These are phyloP conservation scores for Astrothelium macrocarpum DNA, from an alignment of 495 filamentous ascomycete genomes.

Conservation along the genomic window DNA sequence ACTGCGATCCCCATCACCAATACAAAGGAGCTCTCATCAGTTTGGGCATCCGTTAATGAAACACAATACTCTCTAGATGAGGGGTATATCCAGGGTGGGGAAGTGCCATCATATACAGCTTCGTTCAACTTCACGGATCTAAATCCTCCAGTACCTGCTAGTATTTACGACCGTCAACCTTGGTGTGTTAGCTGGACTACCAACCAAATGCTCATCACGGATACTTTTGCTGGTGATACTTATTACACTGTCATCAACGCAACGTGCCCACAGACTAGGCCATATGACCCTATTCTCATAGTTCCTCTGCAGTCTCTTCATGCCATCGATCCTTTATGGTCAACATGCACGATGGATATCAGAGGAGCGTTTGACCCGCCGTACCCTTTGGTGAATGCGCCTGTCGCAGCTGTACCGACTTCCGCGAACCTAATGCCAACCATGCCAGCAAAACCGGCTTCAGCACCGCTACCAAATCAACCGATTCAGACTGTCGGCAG, in stretches of 20 bases:
- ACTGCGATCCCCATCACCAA: constrained; percentile 4
- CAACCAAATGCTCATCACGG: not conserved
- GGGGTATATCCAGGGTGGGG: not conserved
- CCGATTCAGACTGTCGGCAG: not conserved
- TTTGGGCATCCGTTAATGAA: not conserved
- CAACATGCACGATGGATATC: not conserved
- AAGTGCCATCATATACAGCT: not conserved
- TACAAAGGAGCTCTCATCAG: not conserved
- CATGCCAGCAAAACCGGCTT: not conserved
- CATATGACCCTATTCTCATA: not conserved
- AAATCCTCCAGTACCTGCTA: constrained; percentile 8
- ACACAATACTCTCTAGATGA: not conserved
- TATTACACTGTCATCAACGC: constrained; percentile 15
- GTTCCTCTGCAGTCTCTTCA: not conserved
- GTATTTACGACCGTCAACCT: constrained; percentile 6
- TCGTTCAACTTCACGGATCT: constrained; percentile 11
- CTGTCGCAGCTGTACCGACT: not conserved
- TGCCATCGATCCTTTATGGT: not conserved
- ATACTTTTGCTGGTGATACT: too few relatives aligned
- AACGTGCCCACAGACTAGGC: not conserved
- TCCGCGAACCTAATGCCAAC: not conserved
- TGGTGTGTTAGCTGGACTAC: not conserved
- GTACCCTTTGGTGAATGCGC: not conserved
- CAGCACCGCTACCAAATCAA: not conserved
- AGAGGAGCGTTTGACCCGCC: not conserved